A percentile compares a stretch with the other conserved stretches of the same genome.
phyloP scores from a whole-genome alignment of 2,329 filamentous ascomycete genomes.

The Ophiocordyceps unilateralis region DNA sequence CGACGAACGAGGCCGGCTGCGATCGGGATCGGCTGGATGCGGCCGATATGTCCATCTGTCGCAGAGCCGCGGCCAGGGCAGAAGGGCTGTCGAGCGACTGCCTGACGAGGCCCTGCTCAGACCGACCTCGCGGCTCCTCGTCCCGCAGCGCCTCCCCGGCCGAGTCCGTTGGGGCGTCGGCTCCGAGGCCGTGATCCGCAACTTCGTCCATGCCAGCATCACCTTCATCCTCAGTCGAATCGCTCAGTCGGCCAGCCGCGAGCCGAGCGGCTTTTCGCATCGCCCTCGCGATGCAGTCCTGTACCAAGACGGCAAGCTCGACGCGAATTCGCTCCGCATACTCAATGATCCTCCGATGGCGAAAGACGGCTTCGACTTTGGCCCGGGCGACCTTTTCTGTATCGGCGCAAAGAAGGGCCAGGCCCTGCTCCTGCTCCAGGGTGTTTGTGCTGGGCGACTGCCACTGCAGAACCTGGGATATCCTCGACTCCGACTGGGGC shows the following conservation, averaged over 20 bases:
- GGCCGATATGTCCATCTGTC: slow-evolving; percentile 18
- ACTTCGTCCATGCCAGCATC: slow-evolving; percentile 16
- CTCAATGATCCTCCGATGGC: slow-evolving; percentile 83
- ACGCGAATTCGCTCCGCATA: slow-evolving; percentile 91
- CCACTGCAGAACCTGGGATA: slow-evolving; percentile 91
- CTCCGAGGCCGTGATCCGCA: background rate
- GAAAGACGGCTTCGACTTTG: slow-evolving; percentile 85
- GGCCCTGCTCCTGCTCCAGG: slow-evolving; percentile 79
- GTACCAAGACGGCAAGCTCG: slow-evolving; percentile 81
- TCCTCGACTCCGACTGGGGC: slow-evolving; percentile 85
- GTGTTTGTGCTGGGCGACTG: slow-evolving; percentile 85
- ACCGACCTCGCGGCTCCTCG: slow-evolving; percentile 5
- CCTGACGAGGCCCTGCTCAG: slow-evolving; percentile 1
- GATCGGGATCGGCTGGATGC: slow-evolving; percentile 15
- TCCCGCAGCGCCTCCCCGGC: slow-evolving; percentile 17
- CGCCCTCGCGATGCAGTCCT: slow-evolving; percentile 88
- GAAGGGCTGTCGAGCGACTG: slow-evolving; percentile 23
- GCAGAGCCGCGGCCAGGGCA: slow-evolving; percentile 36
- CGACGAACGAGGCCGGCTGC: slow-evolving; percentile 37
- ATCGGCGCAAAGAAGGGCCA: slow-evolving; percentile 75
- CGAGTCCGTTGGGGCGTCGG: slow-evolving; percentile 9
- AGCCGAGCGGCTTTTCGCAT: slow-evolving; percentile 79
- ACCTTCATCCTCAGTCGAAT: slow-evolving; percentile 50
- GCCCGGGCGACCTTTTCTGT: slow-evolving; percentile 69
- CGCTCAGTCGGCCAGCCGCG: slow-evolving; percentile 67